Percentiles rank a stretch among this genome's conserved stretches.
Evolutionary conservation across 2,329 filamentous ascomycete genomes (phyloP).

Genomic region (Teratosphaeria destructans): DNA sequence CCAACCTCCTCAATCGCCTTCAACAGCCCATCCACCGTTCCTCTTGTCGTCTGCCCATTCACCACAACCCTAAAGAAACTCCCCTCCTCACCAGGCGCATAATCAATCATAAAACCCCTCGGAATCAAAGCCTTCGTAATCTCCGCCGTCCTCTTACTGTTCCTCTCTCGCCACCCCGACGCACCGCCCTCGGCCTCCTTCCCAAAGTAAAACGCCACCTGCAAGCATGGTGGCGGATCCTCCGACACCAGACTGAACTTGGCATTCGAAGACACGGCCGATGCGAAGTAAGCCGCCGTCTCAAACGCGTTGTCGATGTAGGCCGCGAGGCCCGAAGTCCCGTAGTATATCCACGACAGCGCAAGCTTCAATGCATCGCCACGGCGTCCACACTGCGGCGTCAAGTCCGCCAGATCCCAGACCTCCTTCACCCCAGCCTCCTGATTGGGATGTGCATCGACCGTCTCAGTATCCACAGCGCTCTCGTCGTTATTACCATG

Average conservation of each 20-base stretch:
- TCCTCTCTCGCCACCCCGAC: conserved; percentile 32
- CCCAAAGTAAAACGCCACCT: conserved; percentile 88
- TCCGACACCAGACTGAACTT: conserved; percentile 63
- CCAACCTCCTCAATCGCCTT: conserved; percentile 45
- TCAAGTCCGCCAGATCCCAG: conserved; percentile 86
- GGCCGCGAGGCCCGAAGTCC: conserved; percentile 57
- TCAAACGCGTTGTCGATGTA: conserved; percentile 59
- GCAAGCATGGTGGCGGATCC: conserved; percentile 75
- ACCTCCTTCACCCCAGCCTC: conserved; percentile 42
- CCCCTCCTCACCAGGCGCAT: conserved; percentile 50
- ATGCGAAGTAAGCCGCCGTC: conserved; percentile 58
- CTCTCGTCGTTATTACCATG: conserved; percentile 17
- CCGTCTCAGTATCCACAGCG: conserved; percentile 7
- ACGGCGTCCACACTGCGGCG: conserved; percentile 81
- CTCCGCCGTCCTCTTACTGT: conserved; percentile 45
- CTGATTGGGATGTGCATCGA: conserved; percentile 21
- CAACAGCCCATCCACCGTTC: conserved; percentile 54
- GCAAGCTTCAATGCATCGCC: conserved; percentile 82
- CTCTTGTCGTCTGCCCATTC: conserved; percentile 49
- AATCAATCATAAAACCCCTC: conserved; percentile 61
- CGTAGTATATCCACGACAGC: conserved; percentile 83
- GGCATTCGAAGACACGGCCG: conserved; percentile 42
- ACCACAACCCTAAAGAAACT: conserved; percentile 62
- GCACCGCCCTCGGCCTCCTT: conserved; percentile 40
- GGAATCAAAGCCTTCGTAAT: conserved; percentile 45